These are phyloP conservation scores for Penicillium olsonii DNA, from an alignment of 2,329 filamentous ascomycete species.

Conservation along the genomic window DNA sequence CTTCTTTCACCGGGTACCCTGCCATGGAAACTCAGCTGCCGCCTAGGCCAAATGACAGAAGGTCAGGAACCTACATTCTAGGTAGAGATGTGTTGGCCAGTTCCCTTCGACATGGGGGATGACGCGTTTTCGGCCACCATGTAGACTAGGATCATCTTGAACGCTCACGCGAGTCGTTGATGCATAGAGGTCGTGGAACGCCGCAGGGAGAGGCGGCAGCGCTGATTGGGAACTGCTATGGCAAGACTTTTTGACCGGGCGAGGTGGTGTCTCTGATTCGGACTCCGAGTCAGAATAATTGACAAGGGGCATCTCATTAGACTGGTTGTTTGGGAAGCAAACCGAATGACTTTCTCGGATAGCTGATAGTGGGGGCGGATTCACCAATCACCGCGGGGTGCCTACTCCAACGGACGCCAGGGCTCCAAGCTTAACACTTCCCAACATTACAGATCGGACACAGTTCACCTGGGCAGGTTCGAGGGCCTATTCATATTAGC, in stretches of 20 bases:
- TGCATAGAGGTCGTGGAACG: conserved; percentile 89
- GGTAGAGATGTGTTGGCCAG: conserved; percentile 90
- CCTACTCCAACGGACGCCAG: too few species aligned
- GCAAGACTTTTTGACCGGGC: conserved; percentile 29
- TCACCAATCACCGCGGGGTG: too few species aligned
- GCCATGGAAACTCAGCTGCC: conserved; percentile 17
- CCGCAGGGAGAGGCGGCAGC: conserved; percentile 73
- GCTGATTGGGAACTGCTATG: conserved; percentile 26
- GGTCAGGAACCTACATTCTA: conserved; percentile 73
- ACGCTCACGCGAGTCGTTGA: conserved; percentile 75
- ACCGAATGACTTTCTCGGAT: background rate
- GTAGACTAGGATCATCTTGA: conserved; percentile 78
- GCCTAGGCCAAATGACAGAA: background rate
- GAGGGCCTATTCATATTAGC: too few species aligned
- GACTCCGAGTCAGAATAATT: conserved; percentile 59
- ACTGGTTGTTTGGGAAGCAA: background rate
- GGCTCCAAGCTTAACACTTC: too few species aligned
- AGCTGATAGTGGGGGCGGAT: background rate
- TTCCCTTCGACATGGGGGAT: conserved; percentile 84
- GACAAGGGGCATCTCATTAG: conserved; percentile 60
- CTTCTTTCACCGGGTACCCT: conserved; percentile 45
- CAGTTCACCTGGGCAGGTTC: too few species aligned
- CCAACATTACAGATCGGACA: too few species aligned
- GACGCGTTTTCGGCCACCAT: conserved; percentile 79
- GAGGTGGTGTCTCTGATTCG: conserved; percentile 31